Evolutionary conservation across 2,329 filamentous ascomycete genomes (phyloP).

Genomic region (Daldinia sp.): DNA sequence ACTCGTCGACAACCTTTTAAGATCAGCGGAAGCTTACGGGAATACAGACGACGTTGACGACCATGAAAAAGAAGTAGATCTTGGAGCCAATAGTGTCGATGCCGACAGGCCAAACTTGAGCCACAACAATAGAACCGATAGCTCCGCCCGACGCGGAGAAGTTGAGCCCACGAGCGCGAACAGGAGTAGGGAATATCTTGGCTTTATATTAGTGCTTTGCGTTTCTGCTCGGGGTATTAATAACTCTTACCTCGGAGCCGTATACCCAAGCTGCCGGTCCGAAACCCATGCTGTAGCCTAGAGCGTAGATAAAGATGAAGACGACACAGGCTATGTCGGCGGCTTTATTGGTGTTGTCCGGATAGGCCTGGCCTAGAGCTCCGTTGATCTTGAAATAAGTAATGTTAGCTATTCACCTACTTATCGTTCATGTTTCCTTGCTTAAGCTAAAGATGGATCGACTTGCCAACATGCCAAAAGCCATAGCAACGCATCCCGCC

Average conservation of each 20-base stretch:
- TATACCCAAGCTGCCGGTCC: slow-evolving; percentile 67
- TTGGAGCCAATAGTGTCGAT: slow-evolving; percentile 58
- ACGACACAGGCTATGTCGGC: slow-evolving; percentile 61
- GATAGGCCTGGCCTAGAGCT: slow-evolving; percentile 59
- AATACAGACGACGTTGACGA: slow-evolving; percentile 57
- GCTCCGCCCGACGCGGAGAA: slow-evolving; percentile 62
- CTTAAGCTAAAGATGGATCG: background rate
- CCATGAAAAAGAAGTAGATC: slow-evolving; percentile 67
- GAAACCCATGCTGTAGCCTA: slow-evolving; percentile 66
- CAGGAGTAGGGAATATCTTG: slow-evolving; percentile 64
- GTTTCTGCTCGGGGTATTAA: background rate
- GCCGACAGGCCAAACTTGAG: slow-evolving; percentile 64
- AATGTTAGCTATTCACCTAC: background rate
- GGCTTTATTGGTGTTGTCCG: slow-evolving; percentile 55
- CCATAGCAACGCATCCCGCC: slow-evolving; percentile 61
- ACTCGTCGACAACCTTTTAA: too few relatives aligned
- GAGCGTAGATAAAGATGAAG: slow-evolving; percentile 66
- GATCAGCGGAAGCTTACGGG: slow-evolving; percentile 45
- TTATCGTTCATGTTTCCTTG: too few relatives aligned
- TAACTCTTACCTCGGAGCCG: slow-evolving; percentile 58
- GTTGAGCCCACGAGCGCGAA: slow-evolving; percentile 65
- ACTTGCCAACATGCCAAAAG: slow-evolving; percentile 59
- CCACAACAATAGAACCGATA: slow-evolving; percentile 63
- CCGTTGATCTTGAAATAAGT: slow-evolving; percentile 58
- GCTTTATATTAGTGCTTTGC: background rate